A percentile compares a stretch with the other conserved stretches of the same genome.
These are phyloP conservation scores for Xylaria flabelliformis DNA, from an alignment of 495 filamentous ascomycete species.

Conservation along the genomic window DNA sequence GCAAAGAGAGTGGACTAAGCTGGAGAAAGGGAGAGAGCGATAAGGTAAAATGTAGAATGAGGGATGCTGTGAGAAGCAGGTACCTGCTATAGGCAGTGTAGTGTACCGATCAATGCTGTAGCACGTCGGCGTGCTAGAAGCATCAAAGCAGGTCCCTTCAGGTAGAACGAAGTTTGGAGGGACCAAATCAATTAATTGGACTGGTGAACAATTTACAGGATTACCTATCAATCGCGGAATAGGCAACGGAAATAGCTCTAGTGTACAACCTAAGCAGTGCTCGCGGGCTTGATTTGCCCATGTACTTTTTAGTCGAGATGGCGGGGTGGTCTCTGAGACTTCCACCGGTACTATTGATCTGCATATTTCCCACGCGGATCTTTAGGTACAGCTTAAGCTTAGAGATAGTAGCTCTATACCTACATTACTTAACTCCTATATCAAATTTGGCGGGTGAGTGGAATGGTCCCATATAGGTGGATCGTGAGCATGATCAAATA, in stretches of 20 bases:
- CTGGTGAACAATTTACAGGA: constrained; percentile 17
- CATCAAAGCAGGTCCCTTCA: neutral
- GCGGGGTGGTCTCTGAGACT: neutral
- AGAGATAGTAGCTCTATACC: neutral
- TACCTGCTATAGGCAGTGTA: neutral
- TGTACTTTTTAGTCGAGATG: neutral
- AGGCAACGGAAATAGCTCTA: neutral
- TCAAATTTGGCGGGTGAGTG: constrained; percentile 14
- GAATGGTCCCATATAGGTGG: constrained; percentile 14
- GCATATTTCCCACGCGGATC: constrained; percentile 1
- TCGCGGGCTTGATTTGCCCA: neutral
- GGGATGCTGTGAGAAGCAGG: constrained; percentile 15
- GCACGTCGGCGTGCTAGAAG: neutral
- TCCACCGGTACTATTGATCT: constrained; percentile 5
- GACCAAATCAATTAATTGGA: constrained; percentile 7
- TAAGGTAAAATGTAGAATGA: constrained; percentile 4
- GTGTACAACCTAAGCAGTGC: neutral
- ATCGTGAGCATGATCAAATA: constrained; percentile 15
- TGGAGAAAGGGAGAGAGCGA: constrained; percentile 25
- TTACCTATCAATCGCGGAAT: neutral
- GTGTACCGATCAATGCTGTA: neutral
- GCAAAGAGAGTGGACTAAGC: constrained; percentile 12
- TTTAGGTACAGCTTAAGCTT: constrained; percentile 7
- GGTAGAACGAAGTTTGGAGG: neutral
- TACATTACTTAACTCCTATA: constrained; percentile 1